Percentiles rank a stretch among this genome's conserved stretches.
Conservation (phyloP, 331 rosid genomes). For the Quercus lobata region DNA sequence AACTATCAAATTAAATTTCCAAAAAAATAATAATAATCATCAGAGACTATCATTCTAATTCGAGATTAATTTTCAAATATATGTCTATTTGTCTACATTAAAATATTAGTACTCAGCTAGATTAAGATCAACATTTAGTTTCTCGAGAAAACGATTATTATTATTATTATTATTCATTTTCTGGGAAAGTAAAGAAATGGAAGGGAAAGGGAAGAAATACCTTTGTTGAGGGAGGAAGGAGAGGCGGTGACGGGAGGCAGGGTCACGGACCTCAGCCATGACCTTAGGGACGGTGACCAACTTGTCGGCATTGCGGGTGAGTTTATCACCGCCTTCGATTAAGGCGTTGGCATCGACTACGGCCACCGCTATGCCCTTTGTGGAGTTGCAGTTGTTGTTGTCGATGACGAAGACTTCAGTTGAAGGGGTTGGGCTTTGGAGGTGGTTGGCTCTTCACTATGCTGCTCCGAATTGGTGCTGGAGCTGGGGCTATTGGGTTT, state of each 20-base stretch:
- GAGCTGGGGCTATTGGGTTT: constrained; percentile 2
- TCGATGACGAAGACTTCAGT: constrained; percentile 23
- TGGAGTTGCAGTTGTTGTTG: constrained; percentile 39
- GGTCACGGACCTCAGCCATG: constrained; percentile 84
- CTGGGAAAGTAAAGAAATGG: neutral
- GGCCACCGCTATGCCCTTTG: constrained; percentile 66
- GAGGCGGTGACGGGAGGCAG: constrained; percentile 85
- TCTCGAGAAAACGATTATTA: neutral
- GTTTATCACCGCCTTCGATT: constrained; percentile 68
- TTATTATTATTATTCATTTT: neutral
- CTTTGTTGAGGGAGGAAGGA: constrained; percentile 68
- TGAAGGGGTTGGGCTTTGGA: constrained; percentile 29
- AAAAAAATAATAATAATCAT: neutral
- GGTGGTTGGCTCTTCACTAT: constrained; percentile 50
- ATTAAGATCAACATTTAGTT: neutral
- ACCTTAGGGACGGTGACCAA: constrained; percentile 73
- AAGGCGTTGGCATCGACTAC: constrained; percentile 85
- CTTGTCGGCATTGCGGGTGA: constrained; percentile 59
- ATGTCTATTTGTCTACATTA: neutral
- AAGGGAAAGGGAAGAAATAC: constrained; percentile 18
- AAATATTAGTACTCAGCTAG: neutral
- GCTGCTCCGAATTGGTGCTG: constrained; percentile 51
- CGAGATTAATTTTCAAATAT: neutral
- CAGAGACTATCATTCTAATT: neutral
- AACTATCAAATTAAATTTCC: constrained; percentile 31